Evolutionary conservation across 352 stramenopile genomes (phyloP), one percentile per base, ranked within the genome.

Genomic region (Phytophthora megakarya): DNA sequence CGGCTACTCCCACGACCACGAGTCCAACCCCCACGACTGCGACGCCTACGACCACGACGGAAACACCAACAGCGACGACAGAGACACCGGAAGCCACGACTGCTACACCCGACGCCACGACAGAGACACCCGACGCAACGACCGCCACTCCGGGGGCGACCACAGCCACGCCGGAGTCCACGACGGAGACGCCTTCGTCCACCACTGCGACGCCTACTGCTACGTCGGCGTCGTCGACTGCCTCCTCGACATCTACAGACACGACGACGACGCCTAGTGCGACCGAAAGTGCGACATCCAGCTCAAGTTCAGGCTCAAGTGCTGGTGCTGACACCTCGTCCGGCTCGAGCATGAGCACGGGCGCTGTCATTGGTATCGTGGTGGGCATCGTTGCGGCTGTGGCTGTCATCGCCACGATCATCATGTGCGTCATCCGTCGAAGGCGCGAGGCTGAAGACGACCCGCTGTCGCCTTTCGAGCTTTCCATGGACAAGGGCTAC

Each of bases 401-500:
- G 15, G 79, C 74, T 22, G 67, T 93, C 19, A 61, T 91, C 19
- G 76, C 77, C 18, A 67, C 82, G 40, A 65, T 90, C 33, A 73
- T 83, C 39, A 84, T 90, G 67, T 76, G 74, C 23, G 28, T 80
- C 23, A 80, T 87, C 16, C 84, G 80, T 62, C 74, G 72, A 49
- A 73, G 74, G 33, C 76, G 77, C 32, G 80, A 91, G 15, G 51
- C 67, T 6, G 80, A 93, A 28, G 84, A 93, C 53, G 84, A 93
- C 49, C 84, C 84, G 55, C 60, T 93, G 48, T 93, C 84, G 65
- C 84, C 84, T 3, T 93, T 93, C 49, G 82, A 93, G 70, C 74
- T 93, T 30, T 93, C 84, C 30, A 90, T 93, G 82, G 84, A 93
- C 73, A 93, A 93, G 79, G 79, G 78, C 32, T 90, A 88, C 72